Percentiles rank a stretch among this genome's conserved stretches.
Evolutionary conservation across 2,329 filamentous ascomycete species (phyloP).

Genomic region (Calonectria montana): DNA sequence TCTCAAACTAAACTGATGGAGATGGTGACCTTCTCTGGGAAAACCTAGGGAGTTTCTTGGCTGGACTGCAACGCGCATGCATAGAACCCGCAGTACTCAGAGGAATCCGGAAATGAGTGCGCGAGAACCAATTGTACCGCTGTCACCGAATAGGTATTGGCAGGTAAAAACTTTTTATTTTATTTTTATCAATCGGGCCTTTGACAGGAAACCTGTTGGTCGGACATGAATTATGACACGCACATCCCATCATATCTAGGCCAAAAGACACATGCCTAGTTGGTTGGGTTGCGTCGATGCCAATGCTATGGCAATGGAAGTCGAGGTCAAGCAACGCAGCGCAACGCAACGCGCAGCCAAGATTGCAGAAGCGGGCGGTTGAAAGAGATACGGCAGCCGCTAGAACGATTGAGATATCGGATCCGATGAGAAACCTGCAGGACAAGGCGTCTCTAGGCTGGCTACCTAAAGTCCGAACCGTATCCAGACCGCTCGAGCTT

Average conservation of each 20-base stretch:
- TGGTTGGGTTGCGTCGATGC: constrained; percentile 17
- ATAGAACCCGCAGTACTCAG: background rate
- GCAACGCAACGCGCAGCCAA: background rate
- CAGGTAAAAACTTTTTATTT: background rate
- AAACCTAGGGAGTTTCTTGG: background rate
- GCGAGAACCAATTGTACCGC: background rate
- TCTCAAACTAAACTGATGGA: background rate
- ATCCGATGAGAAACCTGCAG: constrained; percentile 17
- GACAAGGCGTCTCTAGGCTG: background rate
- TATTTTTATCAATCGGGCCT: background rate
- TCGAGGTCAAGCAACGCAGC: background rate
- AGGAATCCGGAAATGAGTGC: background rate
- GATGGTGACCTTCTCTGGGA: background rate
- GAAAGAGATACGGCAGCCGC: background rate
- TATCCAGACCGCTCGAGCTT: constrained; percentile 19
- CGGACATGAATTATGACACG: background rate
- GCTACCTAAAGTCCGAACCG: background rate
- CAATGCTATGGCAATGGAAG: background rate
- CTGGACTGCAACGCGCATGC: background rate
- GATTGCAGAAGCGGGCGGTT: background rate
- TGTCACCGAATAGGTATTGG: background rate
- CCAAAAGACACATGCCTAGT: background rate
- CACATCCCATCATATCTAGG: constrained; percentile 5
- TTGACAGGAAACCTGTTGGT: background rate
- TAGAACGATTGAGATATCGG: background rate